Evolutionary conservation across 495 filamentous ascomycete genomes (phyloP), one percentile per base, ranked within the genome.

Genomic region (Annulohypoxylon bovei): DNA sequence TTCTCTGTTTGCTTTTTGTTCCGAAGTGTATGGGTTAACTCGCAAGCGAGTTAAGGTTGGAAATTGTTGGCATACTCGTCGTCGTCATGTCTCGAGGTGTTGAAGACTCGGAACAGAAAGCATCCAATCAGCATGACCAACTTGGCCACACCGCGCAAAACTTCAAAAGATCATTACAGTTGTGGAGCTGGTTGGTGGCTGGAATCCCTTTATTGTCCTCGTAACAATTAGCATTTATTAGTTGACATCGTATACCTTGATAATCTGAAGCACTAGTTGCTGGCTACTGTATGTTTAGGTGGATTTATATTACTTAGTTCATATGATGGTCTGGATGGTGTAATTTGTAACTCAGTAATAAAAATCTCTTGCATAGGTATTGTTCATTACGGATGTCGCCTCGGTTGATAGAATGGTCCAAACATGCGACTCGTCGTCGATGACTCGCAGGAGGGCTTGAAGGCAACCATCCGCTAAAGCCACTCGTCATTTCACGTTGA

Each of bases 321-420:
- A 35, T 68, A 35, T 62, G 44, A 32, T 62, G 56, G 27, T 68
- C 47, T 62, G 27, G 20, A 37, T 18, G 20, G 37, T 27, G 35
- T 68, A 11, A 56, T 49, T 56, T 62, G 25, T 23, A 35, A 67
- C 55, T 52, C 20, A 55, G 49, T 52, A 49, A 53, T 54, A 46
- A 54, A 50, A 50, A 55, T 23, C 35, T 52, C 35, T 61, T 68
- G 37, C 65, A 61, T 68, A n/a, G n/a, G n/a, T n/a, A 61, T 62
- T 61, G 35, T 37, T 68, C 59, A 62, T 68, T 47, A 37, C 56
- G 65, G 65, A 68, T 61, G 65, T 62, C 65, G 56, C 53, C 56
- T 62, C 56, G 54, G 49, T 56, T 68, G 64, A 27, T 30, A 30
- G 42, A 46, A 59, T 49, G 25, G 54, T 18, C 46, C 22, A 52